Evolutionary conservation across 331 rosid genomes (phyloP), one percentile per base, ranked within the genome.

Genomic region (Quercus phellos): DNA sequence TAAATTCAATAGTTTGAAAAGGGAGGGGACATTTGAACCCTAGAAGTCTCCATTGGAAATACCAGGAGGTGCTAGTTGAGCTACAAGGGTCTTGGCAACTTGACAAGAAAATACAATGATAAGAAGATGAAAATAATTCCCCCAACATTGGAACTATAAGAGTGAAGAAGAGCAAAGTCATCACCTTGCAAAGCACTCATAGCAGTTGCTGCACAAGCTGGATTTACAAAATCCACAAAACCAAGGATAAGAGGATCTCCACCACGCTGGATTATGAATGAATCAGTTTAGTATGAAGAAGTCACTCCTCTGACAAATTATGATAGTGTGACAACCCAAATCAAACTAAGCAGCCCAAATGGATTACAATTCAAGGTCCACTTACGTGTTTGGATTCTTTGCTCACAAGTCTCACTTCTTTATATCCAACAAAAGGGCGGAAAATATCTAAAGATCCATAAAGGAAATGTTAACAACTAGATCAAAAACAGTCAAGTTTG

Each of bases 371-470:
- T 27, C 68, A 68, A 16, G 34, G 43, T 26, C 61, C 43, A 87
- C 96, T 88, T 85, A 92, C 98, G 42, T 81, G 92, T 84, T 90
- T 88, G 72, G 97, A 88, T 77, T 90, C 98, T 82, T 94, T 94
- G 84, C 77, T 88, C 73, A 92, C 97, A 55, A 94, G 96, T 79
- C 98, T 94, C 78, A 92, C 92, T 87, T 90, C 96, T 88, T 91
- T 92, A 77, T 94, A 94, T 75, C 98, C 97, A 64, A 92, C 96
- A 88, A 94, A 94, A 72, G 98, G 98, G 46, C 94, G 97, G 73
- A 94, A 94, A 74, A 94, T 94, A 89, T 90, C 97, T 94, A 43
- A 55, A 75, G 46, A 46, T 9, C 16, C 55, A 8, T 85, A 13
- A 88, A 85, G 90, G 88, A 82, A 66, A 74, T 29, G 6, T 24